Evolutionary conservation across 2,329 filamentous ascomycete species (phyloP), one percentile per base, ranked within the genome.

Genomic region (Fusarium abutilonis): DNA sequence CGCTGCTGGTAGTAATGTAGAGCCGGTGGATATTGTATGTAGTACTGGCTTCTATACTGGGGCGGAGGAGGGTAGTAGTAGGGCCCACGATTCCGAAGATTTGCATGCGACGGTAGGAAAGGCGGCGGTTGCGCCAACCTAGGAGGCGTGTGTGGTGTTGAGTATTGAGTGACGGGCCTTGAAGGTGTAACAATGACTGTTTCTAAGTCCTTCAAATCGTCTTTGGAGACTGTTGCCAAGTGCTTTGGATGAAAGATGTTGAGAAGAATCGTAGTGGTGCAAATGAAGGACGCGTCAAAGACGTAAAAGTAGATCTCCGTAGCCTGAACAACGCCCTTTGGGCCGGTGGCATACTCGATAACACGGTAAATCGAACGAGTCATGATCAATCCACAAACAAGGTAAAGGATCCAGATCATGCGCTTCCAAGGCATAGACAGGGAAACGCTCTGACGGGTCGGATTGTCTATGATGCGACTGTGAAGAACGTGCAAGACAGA

Each of bases 401-500:
- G 3, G 14, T 74, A 71, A 5, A 73, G 45, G 5, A 65, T 34
- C 8, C 41, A 35, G 1, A 74, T 55, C 6, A 70, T 60, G 29
- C 55, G 74, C 70, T 39, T 71, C 74, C 56, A 72, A 15, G 63
- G 79, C 1, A 65, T 62, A 1, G 50, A 13, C 3, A 65, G 4
- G 4, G 31, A 31, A 4, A 40, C 28, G 0, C 56, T 63, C 1
- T 44, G 36, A 1, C 31, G 38, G 4, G 52, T 60, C 2, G 63
- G 66, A 0, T 17, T 39, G 2, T 44, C 46, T 2, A 48, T n/a
- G 15, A 71, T 55, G 1, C 70, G 60, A 2, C 53, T 56, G 53
- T 85, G 78, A 62, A 83, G 82, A 0, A 80, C 63, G 1, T 76
- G 63, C 0, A 81, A 76, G 0, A 79, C 74, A 0, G 79, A 52